Conservation (phyloP, 441 rosid genomes). For the Daphne laureola region DNA sequence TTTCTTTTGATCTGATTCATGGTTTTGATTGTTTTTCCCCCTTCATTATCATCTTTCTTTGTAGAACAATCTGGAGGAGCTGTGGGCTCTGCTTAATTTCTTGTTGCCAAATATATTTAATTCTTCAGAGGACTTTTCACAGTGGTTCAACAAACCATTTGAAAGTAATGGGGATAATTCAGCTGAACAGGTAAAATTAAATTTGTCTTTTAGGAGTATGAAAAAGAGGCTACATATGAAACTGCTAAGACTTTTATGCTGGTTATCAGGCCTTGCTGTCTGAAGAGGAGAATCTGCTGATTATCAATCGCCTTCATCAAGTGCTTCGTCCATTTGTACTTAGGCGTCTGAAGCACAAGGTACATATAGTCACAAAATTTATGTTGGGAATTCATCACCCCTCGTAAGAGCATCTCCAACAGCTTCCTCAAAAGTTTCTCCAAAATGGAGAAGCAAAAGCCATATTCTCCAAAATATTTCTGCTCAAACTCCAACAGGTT, state of each 20-base stretch:
- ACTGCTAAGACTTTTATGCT: constrained; percentile 7
- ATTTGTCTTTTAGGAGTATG: constrained; percentile 11
- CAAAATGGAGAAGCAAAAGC: too few species aligned
- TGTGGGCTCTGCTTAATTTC: constrained; percentile 95
- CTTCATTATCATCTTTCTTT: constrained; percentile 12
- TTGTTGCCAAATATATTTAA: constrained; percentile 89
- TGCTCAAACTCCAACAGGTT: too few species aligned
- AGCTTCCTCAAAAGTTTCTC: too few species aligned
- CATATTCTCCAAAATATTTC: too few species aligned
- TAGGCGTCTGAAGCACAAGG: constrained; percentile 94
- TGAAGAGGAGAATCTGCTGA: constrained; percentile 91
- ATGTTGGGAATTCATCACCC: constrained; percentile 2
- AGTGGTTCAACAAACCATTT: constrained; percentile 98
- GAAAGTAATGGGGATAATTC: constrained; percentile 84
- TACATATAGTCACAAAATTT: constrained; percentile 18
- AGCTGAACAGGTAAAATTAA: constrained; percentile 69
- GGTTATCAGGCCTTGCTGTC: constrained; percentile 68
- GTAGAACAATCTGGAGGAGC: constrained; percentile 92
- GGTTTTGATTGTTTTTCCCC: constrained; percentile 15
- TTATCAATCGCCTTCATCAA: constrained; percentile 93
- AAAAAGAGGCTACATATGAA: constrained; percentile 11
- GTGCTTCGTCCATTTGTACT: constrained; percentile 95
- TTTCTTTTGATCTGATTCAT: constrained; percentile 3
- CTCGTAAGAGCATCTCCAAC: too few species aligned
- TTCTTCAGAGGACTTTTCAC: constrained; percentile 95